These are phyloP conservation scores for Syzygium aqueum DNA, from an alignment of 345 rosid species.

Conservation along the genomic window DNA sequence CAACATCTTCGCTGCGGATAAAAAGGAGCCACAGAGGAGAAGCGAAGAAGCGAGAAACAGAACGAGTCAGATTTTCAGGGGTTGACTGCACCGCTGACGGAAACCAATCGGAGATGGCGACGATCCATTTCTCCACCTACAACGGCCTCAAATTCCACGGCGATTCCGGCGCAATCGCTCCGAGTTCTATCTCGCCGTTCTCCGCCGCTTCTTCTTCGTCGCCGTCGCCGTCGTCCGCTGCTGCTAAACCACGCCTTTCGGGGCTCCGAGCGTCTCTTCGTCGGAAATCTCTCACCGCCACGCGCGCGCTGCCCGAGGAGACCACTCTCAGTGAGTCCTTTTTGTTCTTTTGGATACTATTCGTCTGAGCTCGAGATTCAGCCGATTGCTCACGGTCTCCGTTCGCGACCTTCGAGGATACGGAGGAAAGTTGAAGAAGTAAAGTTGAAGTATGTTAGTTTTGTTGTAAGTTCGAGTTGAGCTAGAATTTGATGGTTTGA, in stretches of 20 bases:
- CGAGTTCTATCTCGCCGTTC: neutral
- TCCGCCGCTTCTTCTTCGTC: neutral
- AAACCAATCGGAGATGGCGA: neutral
- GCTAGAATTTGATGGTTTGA: neutral
- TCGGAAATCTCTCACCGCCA: neutral
- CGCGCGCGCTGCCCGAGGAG: constrained; percentile 3
- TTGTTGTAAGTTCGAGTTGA: neutral
- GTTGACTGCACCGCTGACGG: neutral
- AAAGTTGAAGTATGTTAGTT: neutral
- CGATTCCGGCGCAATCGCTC: neutral
- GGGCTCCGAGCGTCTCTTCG: neutral
- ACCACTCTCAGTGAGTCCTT: neutral
- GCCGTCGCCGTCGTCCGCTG: neutral
- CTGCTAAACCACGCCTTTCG: neutral
- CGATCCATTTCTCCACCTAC: neutral
- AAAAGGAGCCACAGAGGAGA: neutral
- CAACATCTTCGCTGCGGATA: neutral
- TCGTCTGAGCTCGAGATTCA: neutral
- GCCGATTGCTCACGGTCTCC: neutral
- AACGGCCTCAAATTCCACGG: neutral
- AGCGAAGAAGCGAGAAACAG: neutral
- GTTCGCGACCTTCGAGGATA: neutral
- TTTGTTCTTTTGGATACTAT: neutral
- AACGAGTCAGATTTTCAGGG: neutral
- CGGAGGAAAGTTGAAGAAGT: neutral